Evolutionary conservation across 768 basidiomycete genomes (phyloP).

Genomic region (Boletus bicolor): DNA sequence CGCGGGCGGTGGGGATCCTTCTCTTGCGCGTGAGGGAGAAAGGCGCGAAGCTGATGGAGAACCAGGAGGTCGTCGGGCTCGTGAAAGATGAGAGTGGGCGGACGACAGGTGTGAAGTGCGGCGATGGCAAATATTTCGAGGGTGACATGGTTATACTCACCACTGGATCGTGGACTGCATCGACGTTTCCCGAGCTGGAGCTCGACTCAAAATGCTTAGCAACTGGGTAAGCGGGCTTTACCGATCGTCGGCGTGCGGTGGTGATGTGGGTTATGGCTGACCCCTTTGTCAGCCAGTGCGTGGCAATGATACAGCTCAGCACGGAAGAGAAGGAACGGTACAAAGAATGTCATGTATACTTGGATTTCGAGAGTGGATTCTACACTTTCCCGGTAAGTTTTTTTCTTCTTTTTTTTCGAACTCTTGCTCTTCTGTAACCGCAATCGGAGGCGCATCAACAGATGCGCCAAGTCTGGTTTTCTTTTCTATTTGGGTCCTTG

Average conservation of each 20-base stretch:
- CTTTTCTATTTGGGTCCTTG: not conserved
- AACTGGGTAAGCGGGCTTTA: slow-evolving; percentile 62
- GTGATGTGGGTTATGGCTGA: not conserved
- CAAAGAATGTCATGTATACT: slow-evolving; percentile 58
- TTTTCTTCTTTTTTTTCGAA: not conserved
- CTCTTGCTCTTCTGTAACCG: not conserved
- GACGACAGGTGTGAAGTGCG: slow-evolving; percentile 60
- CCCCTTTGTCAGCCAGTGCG: slow-evolving; percentile 57
- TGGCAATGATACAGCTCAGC: slow-evolving; percentile 76
- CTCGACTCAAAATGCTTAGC: slow-evolving; percentile 58
- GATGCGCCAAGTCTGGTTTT: too few species aligned
- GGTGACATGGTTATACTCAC: slow-evolving; percentile 69
- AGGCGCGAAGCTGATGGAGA: slow-evolving; percentile 54
- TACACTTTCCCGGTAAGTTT: slow-evolving; percentile 77
- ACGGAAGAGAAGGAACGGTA: slow-evolving; percentile 65
- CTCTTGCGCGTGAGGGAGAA: slow-evolving; percentile 53
- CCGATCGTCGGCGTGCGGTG: not conserved
- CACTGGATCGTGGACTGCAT: slow-evolving; percentile 84
- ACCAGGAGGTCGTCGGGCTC: slow-evolving; percentile 55
- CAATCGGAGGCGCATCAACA: not conserved
- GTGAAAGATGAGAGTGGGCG: slow-evolving; percentile 35
- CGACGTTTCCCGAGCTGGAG: slow-evolving; percentile 60
- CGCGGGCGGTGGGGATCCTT: slow-evolving; percentile 56
- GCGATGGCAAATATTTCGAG: slow-evolving; percentile 50
- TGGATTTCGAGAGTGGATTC: slow-evolving; percentile 72